Evolutionary conservation across 176 grass and related monocot genomes (phyloP), one percentile per base, ranked within the genome.

Genomic region (Aegilops speltoides): DNA sequence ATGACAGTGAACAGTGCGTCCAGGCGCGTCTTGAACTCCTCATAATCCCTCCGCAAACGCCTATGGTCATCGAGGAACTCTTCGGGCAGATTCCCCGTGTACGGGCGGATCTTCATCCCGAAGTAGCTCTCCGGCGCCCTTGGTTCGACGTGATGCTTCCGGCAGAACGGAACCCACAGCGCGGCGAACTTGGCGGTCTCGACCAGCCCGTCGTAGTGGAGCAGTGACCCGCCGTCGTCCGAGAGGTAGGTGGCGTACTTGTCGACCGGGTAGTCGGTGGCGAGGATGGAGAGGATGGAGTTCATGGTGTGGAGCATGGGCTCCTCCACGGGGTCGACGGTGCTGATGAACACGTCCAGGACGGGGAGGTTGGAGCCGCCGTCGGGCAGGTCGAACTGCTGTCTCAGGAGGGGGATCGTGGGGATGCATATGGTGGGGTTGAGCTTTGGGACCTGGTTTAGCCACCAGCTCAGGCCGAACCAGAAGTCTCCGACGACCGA

Each of bases 241-340:
- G 84, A 90, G 56, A 90, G 79, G 73, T 90, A 90, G 19, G 79
- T 83, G 64, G 84, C 84, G 82, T 48, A 33, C 84, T 86, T 87
- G 68, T 87, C 89, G 72, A 87, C 84, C 40, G 89, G 89, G 80
- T 90, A 90, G 41, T 90, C 89, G 20, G 34, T 84, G 7, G 89
- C 84, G 63, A 90, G 89, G 65, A 90, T 86, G 79, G 89, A 90
- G 5, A 90, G 66, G 43, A 90, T 86, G 48, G 84, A 64, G 67
- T 90, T 90, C 79, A 87, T 83, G 7, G 89, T 90, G 84, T 86
- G 82, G 71, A 90, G 82, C 84, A 87, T 86, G 72, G 89, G 84
- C 80, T 90, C 89, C 11, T 87, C 78, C 72, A 86, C 57, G 24
- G 89, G 89, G 71, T 90, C 89, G 15, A 86, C 89, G 2, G 89